Conservation (phyloP, 2,329 filamentous ascomycete genomes). For the Penicillium thymicola region DNA sequence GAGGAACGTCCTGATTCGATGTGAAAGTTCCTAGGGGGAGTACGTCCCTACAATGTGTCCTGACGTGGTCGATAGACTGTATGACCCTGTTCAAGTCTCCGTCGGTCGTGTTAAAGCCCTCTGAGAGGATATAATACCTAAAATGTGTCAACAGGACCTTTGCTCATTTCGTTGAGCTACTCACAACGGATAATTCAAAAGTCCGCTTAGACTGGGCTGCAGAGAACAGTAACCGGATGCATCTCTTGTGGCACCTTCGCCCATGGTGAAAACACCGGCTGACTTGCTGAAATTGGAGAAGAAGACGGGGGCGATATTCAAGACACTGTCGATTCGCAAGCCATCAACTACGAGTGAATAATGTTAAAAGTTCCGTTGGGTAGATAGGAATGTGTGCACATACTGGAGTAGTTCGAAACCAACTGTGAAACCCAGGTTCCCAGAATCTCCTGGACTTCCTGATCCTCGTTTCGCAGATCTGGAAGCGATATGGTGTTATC, state of each 20-base stretch:
- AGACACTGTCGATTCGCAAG: conserved; percentile 50
- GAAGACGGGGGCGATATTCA: conserved; percentile 46
- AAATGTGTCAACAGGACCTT: background rate
- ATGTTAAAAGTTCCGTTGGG: background rate
- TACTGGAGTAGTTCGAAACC: conserved; percentile 43
- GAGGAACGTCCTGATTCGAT: conserved; percentile 59
- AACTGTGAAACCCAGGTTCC: conserved; percentile 41
- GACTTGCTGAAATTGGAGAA: conserved; percentile 38
- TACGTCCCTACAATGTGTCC: conserved; percentile 32
- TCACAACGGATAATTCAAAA: conserved; percentile 47
- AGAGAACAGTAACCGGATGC: conserved; percentile 40
- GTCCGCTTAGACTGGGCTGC: conserved; percentile 42
- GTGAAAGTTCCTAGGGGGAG: conserved; percentile 51
- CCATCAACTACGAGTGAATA: conserved; percentile 40
- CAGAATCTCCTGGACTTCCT: conserved; percentile 41
- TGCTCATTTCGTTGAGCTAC: background rate
- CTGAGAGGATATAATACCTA: conserved; percentile 36
- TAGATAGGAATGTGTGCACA: background rate
- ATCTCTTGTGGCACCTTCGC: conserved; percentile 45
- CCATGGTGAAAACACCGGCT: conserved; percentile 45
- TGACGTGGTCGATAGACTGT: conserved; percentile 1
- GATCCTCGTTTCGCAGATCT: conserved; percentile 47
- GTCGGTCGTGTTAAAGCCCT: conserved; percentile 34
- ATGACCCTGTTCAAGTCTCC: conserved; percentile 27
- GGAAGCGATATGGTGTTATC: conserved; percentile 47